Evolutionary conservation across 2,329 filamentous ascomycete genomes (phyloP).

Genomic region (Penicillium verrucosum): DNA sequence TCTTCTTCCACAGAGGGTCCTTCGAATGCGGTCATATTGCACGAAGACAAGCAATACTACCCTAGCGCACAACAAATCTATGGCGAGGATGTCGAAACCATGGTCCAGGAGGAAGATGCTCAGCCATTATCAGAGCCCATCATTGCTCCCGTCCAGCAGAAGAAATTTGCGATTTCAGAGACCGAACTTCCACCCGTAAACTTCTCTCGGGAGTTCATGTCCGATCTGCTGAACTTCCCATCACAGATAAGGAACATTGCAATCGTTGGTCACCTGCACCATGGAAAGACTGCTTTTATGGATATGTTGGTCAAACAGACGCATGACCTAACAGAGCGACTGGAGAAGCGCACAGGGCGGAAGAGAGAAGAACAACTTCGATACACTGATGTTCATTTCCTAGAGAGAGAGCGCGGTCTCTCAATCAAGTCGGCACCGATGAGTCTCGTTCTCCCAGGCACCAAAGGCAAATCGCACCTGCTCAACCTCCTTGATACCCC

Average conservation of each 20-base stretch:
- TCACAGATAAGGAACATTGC: slow-evolving; percentile 92
- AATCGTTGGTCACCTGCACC: slow-evolving; percentile 87
- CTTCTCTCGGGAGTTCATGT: slow-evolving; percentile 88
- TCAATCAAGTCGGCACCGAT: slow-evolving; percentile 93
- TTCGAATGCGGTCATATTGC: slow-evolving; percentile 93
- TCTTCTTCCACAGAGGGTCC: slow-evolving; percentile 66
- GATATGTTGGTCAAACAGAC: slow-evolving; percentile 97
- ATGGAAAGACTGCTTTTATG: slow-evolving; percentile 97
- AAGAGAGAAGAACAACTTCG: slow-evolving; percentile 84
- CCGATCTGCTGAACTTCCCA: slow-evolving; percentile 92
- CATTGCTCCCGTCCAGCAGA: slow-evolving; percentile 85
- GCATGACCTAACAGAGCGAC: slow-evolving; percentile 74
- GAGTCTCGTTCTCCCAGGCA: slow-evolving; percentile 84
- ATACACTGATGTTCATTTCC: slow-evolving; percentile 87
- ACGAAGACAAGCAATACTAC: slow-evolving; percentile 99
- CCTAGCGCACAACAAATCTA: slow-evolving; percentile 97
- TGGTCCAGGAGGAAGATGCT: slow-evolving; percentile 96
- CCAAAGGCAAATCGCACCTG: slow-evolving; percentile 89
- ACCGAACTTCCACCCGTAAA: slow-evolving; percentile 82
- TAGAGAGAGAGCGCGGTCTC: slow-evolving; percentile 84
- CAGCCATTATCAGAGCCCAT: slow-evolving; percentile 91
- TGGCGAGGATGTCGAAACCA: slow-evolving; percentile 86
- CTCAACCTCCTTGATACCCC: slow-evolving; percentile 95
- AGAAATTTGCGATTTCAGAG: slow-evolving; percentile 95
- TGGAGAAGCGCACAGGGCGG: slow-evolving; percentile 77